These are phyloP conservation scores for Endocladia muricata DNA, from an alignment of 31 red algal species.

Conservation along the genomic window DNA sequence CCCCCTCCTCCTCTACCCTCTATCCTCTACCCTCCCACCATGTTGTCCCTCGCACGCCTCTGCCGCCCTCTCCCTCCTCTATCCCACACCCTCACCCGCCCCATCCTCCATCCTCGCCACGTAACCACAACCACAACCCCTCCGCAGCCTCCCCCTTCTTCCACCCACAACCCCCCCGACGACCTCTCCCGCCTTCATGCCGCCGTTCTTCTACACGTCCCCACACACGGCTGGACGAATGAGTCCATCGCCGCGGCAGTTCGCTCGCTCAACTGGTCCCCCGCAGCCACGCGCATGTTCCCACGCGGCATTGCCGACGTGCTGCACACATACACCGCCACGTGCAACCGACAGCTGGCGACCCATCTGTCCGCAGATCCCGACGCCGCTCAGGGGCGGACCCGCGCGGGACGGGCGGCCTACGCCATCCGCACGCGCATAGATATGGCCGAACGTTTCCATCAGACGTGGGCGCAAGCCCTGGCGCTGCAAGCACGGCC, in stretches of 20 bases:
- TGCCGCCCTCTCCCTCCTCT: neutral
- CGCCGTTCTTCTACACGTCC: slow-evolving; percentile 26
- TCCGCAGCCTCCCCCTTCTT: neutral
- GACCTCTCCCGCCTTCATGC: slow-evolving; percentile 22
- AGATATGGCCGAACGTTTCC: slow-evolving; percentile 34
- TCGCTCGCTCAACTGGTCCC: slow-evolving; percentile 38
- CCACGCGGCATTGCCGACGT: slow-evolving; percentile 38
- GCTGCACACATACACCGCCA: slow-evolving; percentile 9
- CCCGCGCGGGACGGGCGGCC: slow-evolving; percentile 4
- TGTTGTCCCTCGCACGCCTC: neutral
- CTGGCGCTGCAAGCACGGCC: slow-evolving; percentile 33
- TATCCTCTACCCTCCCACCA: neutral
- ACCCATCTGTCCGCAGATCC: slow-evolving; percentile 2
- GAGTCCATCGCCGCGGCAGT: slow-evolving; percentile 29
- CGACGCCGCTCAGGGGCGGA: no score
- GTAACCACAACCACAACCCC: neutral
- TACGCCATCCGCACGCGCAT: slow-evolving; percentile 45
- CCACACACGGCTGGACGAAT: slow-evolving; percentile 34
- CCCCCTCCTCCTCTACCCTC: neutral
- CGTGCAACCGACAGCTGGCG: slow-evolving; percentile 25
- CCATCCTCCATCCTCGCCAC: neutral
- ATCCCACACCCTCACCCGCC: neutral
- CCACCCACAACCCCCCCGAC: neutral
- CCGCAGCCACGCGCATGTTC: slow-evolving; percentile 28
- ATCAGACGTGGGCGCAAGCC: slow-evolving; percentile 23